phyloP scores from a whole-genome alignment of 2,329 filamentous ascomycete species.

The Fusarium sp. region DNA sequence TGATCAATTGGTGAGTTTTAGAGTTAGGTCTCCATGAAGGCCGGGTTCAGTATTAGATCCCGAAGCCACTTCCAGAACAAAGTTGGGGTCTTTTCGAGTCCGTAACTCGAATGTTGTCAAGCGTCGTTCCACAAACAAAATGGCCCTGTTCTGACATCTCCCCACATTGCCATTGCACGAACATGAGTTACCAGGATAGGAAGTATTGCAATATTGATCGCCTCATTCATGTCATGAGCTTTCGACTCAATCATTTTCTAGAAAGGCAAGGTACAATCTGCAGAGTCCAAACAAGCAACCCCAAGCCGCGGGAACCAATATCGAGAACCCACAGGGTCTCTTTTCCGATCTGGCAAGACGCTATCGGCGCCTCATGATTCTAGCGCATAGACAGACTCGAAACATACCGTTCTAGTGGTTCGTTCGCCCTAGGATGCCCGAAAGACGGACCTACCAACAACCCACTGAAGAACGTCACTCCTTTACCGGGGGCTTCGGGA shows the following conservation, averaged over 20 bases:
- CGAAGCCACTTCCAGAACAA: conserved; percentile 9
- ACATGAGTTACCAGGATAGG: neutral
- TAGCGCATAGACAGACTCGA: conserved; percentile 23
- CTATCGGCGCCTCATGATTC: conserved; percentile 33
- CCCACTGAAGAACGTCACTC: neutral
- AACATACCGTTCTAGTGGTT: conserved; percentile 21
- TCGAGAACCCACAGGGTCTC: conserved; percentile 1
- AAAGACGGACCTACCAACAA: neutral
- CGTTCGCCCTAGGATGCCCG: neutral
- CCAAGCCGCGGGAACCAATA: neutral
- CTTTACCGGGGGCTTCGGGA: neutral
- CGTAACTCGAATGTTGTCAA: neutral
- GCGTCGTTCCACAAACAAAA: conserved; percentile 8
- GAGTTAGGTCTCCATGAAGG: neutral
- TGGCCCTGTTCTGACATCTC: neutral
- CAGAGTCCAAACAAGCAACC: neutral
- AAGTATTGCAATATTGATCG: neutral
- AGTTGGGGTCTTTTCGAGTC: neutral
- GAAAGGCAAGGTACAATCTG: neutral
- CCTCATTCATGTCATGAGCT: conserved; percentile 3
- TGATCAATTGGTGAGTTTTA: neutral
- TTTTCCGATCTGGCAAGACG: conserved; percentile 17
- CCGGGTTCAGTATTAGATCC: conserved; percentile 12
- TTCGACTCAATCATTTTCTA: neutral
- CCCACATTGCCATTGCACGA: neutral